Percentiles rank a stretch among this genome's conserved stretches.
These are phyloP conservation scores for Thecaphora frezii DNA, from an alignment of 1,284 basidiomycete genomes.

Conservation along the genomic window DNA sequence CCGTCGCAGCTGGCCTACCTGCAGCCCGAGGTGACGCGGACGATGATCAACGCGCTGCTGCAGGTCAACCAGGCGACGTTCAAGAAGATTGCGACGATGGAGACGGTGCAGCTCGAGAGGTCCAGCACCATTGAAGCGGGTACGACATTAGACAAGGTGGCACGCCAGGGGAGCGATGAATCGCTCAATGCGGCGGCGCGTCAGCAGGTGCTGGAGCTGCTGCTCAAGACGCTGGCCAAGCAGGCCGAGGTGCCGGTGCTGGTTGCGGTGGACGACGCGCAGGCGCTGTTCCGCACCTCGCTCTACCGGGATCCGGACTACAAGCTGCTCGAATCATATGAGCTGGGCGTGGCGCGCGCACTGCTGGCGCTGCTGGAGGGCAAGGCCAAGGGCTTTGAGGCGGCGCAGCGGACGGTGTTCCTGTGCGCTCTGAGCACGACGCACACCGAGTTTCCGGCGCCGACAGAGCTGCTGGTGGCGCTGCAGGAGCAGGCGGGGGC, in stretches of 20 bases:
- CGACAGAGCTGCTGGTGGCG: constrained; percentile 35
- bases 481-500: constrained; percentile 10
- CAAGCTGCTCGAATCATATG: constrained; percentile 71
- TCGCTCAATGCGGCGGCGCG: constrained; percentile 13
- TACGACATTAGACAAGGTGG: constrained; percentile 29
- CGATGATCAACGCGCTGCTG: constrained; percentile 57
- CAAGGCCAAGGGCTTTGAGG: not conserved
- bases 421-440: constrained; percentile 36
- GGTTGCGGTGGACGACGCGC: constrained; percentile 83
- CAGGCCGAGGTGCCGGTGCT: constrained; percentile 75
- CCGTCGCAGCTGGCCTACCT: constrained; percentile 74
- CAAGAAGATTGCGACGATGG: constrained; percentile 14
- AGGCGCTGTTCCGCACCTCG: constrained; percentile 74
- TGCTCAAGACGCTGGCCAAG: constrained; percentile 69
- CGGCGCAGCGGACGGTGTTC: constrained; percentile 24
- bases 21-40: constrained; percentile 66
- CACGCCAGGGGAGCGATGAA: constrained; percentile 21
- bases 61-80: constrained; percentile 55
- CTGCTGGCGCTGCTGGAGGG: constrained; percentile 33
- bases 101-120: constrained; percentile 24
- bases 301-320: constrained; percentile 80
- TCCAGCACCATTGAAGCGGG: constrained; percentile 10
- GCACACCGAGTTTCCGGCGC: constrained; percentile 34
- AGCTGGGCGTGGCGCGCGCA: constrained; percentile 74
- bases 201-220: constrained; percentile 68